These are phyloP conservation scores for Globisporangium orthogonon DNA, from an alignment of 352 stramenopile genomes.

Conservation along the genomic window DNA sequence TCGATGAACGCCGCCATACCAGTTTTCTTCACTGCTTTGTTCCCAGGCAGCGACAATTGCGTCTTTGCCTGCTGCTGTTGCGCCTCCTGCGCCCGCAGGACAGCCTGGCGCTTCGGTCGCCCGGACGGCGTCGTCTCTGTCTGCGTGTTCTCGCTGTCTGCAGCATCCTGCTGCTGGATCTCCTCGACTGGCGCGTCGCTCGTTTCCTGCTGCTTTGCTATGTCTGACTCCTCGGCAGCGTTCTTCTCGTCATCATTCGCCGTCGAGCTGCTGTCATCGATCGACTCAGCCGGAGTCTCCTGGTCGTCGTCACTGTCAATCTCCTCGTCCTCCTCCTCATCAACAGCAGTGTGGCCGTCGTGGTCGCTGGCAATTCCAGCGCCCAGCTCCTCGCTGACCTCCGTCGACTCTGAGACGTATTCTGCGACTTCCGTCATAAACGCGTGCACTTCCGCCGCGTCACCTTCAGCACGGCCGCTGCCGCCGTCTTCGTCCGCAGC, in stretches of 20 bases:
- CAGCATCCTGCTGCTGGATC: not conserved
- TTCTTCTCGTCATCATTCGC: not conserved
- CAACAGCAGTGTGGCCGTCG: not conserved
- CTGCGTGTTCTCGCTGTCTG: not conserved
- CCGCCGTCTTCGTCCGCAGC: not conserved
- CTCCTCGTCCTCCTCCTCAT: not conserved
- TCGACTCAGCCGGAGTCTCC: not conserved
- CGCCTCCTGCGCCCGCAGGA: conserved; percentile 31
- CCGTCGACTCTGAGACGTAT: conserved; percentile 1
- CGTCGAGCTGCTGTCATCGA: not conserved
- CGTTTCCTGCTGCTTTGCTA: not conserved
- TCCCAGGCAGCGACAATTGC: not conserved
- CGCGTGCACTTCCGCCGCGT: not conserved
- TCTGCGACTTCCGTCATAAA: not conserved
- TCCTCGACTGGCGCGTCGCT: not conserved
- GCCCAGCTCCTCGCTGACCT: conserved; percentile 2
- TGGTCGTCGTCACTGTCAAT: not conserved
- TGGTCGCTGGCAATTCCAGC: not conserved
- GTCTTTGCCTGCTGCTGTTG: conserved; percentile 9
- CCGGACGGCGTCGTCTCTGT: conserved; percentile 4
- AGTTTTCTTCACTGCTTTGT: conserved; percentile 2
- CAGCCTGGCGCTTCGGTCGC: conserved; percentile 50
- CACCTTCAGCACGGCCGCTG: not conserved
- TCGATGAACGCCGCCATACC: conserved; percentile 1
- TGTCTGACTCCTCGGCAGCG: not conserved